Evolutionary conservation across 1,139 yeast genomes (phyloP), one percentile per base, ranked within the genome.

Genomic region (Geotrichum europaeum): DNA sequence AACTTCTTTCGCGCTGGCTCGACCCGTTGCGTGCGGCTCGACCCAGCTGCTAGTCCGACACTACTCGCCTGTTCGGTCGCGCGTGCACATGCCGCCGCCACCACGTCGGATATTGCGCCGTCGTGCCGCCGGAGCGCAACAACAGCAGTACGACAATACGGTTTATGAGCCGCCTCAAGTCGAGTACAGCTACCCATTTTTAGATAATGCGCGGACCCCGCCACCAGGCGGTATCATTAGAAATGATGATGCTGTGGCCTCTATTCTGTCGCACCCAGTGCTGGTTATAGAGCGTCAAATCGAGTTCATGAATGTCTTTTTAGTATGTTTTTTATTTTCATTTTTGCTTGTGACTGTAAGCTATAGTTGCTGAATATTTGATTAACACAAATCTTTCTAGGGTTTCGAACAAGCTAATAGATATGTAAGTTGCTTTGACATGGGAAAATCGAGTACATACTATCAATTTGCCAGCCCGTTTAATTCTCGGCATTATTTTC

Each of bases 351-450:
- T 53, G 10, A 24, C 24, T 56, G 18, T 5, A 25, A 22, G 32
- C 28, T 7, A 18, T 7, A 34, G 9, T 30, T 53, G 30, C 12
- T 25, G 24, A 34, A 49, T 34, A 20, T 1, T 12, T 12, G 20
- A 10, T 9, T 49, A 7, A 40, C 47, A 15, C 18, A 2, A 28
- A 40, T 40, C 5, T 40, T n/a, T 40, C 18, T 54, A 61, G 63
- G 97, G 97, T 0, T 89, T 89, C 69, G 98, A 94, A 72, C 98
- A 92, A 75, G 91, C 96, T 0, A 92, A 92, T 71, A 76, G 80
- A 65, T 94, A 92, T 65, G 64, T 60, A 57, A n/a, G 62, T 54
- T 7, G 6, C 32, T 12, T 62, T 9, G 25, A 28, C 25, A 20
- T n/a, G 25, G 2, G 6, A 28, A 4, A 10, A 3, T 36, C 18